Base-by-base conservation (phyloP, 192 early-diverging fungal genomes). In the Backusella mclennaniae region DNA sequence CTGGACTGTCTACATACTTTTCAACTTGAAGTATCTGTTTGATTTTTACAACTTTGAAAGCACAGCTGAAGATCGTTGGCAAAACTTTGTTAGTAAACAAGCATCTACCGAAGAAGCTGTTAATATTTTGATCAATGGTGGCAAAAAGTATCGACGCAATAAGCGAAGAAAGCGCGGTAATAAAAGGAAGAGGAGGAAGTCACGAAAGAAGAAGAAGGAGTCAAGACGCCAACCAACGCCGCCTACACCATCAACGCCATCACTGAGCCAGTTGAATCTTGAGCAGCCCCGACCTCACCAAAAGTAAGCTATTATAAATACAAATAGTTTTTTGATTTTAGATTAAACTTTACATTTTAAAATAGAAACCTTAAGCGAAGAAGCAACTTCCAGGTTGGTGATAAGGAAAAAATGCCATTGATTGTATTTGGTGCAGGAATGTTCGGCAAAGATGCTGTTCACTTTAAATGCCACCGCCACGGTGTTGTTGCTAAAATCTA, bases 61-160 rank as follows among this genome's bases (percentile, higher is more conserved):
- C 17, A 8, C 31, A n/a, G 6, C 29, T 17, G 21, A 11, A 73
- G 35, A 36, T 73, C 29, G 49, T 15, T 15, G 15, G 63, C 35
- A 8, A 36, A 73, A 19, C 31, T 67, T 36, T 17, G 31, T 35
- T 11, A 29, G 8, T 15, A 35, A 67, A 73, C n/a, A 56, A 15
- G 9, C 44, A 12, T 11, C 33, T 36, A 52, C 17, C 8, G 53
- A 73, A 23, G 53, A 73, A n/a, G n/a, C 33, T 11, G 14, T 35
- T 9, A 36, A 36, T 33, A 59, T 59, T 9, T 59, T 73, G 6
- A n/a, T 73, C 4, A 56, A 73, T 39, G 72, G 72, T 35, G 49
- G 35, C 1, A 59, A 73, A 12, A 73, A 63, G 52, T 63, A 56
- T 12, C 8, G 2, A 3, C 3, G 15, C 3, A 46, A 46, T 17